Conservation (phyloP, 768 basidiomycete species). For the Podaxis sp. region DNA sequence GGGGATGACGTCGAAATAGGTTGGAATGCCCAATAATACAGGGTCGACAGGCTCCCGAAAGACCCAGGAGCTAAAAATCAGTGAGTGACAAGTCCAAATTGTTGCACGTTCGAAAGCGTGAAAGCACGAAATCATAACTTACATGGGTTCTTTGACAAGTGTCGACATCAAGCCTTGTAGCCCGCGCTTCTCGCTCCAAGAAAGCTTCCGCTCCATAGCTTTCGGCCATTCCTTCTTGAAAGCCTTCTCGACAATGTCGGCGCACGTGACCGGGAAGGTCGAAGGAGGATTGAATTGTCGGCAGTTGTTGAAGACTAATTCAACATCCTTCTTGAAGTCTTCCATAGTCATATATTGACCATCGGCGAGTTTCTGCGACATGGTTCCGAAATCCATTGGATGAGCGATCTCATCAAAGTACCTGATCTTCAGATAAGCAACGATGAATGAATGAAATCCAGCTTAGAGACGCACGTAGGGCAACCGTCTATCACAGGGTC, state of each 20-base stretch:
- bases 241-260: slow-evolving; percentile 67
- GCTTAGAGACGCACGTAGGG: slow-evolving; percentile 68
- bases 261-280: slow-evolving; percentile 71
- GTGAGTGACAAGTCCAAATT: slow-evolving; percentile 3
- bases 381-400: slow-evolving; percentile 94
- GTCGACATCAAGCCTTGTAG: slow-evolving; percentile 68
- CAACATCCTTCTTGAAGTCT: slow-evolving; percentile 74
- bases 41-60: slow-evolving; percentile 92
- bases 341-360: slow-evolving; percentile 79
- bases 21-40: slow-evolving; percentile 74
- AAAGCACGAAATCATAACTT: slow-evolving; percentile 27
- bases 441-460: not conserved
- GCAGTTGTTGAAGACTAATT: slow-evolving; percentile 86
- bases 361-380: slow-evolving; percentile 62
- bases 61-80: slow-evolving; percentile 57
- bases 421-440: slow-evolving; percentile 36
- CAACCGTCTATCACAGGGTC: slow-evolving; percentile 82
- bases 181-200: slow-evolving; percentile 77
- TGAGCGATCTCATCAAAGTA: slow-evolving; percentile 89
- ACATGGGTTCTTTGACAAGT: slow-evolving; percentile 68
- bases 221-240: slow-evolving; percentile 90
- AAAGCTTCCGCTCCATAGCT: slow-evolving; percentile 66
- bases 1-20: slow-evolving; percentile 85
- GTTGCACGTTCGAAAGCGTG: not conserved
- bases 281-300: slow-evolving; percentile 87